These are phyloP conservation scores for Adiantum capillusveneris DNA, from an alignment of 75 land plant genomes.

Conservation along the genomic window DNA sequence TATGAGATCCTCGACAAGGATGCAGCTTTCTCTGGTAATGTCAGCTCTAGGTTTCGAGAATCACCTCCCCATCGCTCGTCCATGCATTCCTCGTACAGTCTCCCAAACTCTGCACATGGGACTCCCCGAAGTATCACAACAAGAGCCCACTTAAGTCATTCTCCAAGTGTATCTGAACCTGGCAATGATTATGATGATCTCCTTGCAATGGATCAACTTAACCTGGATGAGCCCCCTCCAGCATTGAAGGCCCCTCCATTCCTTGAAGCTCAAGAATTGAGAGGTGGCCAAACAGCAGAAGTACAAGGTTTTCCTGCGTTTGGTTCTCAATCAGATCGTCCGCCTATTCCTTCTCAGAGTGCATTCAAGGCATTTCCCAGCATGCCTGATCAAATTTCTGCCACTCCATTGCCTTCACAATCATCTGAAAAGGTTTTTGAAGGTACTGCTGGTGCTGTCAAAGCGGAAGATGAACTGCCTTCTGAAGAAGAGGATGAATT, in stretches of 20 bases:
- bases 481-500: conserved; percentile 36
- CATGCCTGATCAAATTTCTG: background rate
- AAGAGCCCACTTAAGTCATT: background rate
- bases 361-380: background rate
- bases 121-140: conserved; percentile 27
- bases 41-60: conserved; percentile 7
- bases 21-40: conserved; percentile 10
- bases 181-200: conserved; percentile 13
- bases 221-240: conserved; percentile 19
- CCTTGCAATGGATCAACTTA: conserved; percentile 22
- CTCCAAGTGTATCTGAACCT: conserved; percentile 17
- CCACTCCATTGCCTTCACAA: background rate
- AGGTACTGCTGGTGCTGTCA: background rate
- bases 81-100: conserved; percentile 54
- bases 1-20: conserved; percentile 75
- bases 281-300: background rate
- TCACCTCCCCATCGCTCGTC: conserved; percentile 23
- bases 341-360: too few species aligned
- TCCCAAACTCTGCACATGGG: conserved; percentile 39
- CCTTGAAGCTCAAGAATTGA: background rate
- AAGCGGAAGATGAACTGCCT: background rate
- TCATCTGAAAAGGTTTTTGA: too few species aligned
- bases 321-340: too few species aligned
- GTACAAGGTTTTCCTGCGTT: too few species aligned
- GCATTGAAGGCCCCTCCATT: background rate